phyloP scores from a whole-genome alignment of 176 grass and related monocot species.

The Oryza meyeriana region DNA sequence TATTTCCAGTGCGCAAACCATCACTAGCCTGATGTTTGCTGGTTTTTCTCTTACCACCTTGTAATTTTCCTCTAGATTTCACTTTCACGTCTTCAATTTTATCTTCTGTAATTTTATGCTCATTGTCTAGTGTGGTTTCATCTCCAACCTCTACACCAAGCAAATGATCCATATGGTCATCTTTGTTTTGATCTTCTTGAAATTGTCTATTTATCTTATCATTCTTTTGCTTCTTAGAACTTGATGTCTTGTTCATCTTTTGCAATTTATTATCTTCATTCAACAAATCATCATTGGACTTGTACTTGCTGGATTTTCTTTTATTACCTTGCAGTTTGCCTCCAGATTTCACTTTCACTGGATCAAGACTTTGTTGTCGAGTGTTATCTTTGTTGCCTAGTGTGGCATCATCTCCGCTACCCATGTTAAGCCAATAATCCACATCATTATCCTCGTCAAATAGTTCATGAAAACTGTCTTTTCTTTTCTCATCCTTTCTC shows the following conservation, averaged over 20 bases:
- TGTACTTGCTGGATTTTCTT: conserved; percentile 48
- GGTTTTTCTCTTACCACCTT: conserved; percentile 43
- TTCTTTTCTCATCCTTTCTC: conserved; percentile 36
- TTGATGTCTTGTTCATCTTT: conserved; percentile 40
- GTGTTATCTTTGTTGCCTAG: conserved; percentile 25
- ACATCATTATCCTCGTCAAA: conserved; percentile 24
- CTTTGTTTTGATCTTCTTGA: conserved; percentile 7
- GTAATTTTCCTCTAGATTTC: conserved; percentile 47
- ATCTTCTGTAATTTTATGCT: conserved; percentile 31
- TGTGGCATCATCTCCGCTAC: conserved; percentile 39
- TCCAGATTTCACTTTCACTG: conserved; percentile 45
- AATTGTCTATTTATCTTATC: conserved; percentile 32
- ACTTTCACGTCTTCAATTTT: conserved; percentile 37
- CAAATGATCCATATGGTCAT: conserved; percentile 4
- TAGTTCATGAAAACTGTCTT: conserved; percentile 15
- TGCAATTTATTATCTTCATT: conserved; percentile 32
- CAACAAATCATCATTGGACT: conserved; percentile 21
- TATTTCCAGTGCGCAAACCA: conserved; percentile 18
- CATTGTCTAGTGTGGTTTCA: conserved; percentile 29
- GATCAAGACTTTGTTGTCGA: conserved; percentile 31
- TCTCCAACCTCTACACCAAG: conserved; percentile 22
- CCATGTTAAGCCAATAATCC: conserved; percentile 23
- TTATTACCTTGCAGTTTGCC: conserved; percentile 37
- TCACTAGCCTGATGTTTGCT: conserved; percentile 39
- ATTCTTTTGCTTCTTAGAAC: conserved; percentile 39